Evolutionary conservation across 2,329 filamentous ascomycete species (phyloP).

Genomic region (Pseudogymnoascus pannorum): DNA sequence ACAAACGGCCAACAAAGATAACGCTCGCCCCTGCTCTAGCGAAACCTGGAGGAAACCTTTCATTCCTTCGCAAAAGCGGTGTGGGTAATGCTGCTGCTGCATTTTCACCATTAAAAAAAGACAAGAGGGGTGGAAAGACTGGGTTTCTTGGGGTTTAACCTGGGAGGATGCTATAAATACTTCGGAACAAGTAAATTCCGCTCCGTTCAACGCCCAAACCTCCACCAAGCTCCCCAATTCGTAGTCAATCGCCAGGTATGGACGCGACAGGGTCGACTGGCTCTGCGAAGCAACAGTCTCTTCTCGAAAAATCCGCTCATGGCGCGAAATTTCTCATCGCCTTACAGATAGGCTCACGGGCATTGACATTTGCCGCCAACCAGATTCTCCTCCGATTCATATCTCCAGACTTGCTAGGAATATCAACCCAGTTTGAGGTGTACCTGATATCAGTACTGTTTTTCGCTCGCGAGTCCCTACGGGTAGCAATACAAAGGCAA

Average conservation of each 20-base stretch:
- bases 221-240: constrained; percentile 1
- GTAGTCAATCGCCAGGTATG: constrained; percentile 5
- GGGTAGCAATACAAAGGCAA: constrained; percentile 84
- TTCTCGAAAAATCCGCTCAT: constrained; percentile 29
- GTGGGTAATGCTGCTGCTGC: constrained; percentile 33
- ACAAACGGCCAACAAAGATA: constrained; percentile 31
- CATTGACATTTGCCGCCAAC: constrained; percentile 85
- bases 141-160: constrained; percentile 40
- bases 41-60: constrained; percentile 19
- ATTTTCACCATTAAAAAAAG: constrained; percentile 69
- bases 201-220: background rate
- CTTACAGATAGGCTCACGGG: constrained; percentile 80
- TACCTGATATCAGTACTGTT: constrained; percentile 91
- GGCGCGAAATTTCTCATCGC: constrained; percentile 81
- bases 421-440: constrained; percentile 84
- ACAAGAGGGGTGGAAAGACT: constrained; percentile 54
- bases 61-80: constrained; percentile 16
- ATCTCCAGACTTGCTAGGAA: constrained; percentile 74
- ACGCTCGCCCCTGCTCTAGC: constrained; percentile 25
- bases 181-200: background rate
- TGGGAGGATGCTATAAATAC: background rate
- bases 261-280: constrained; percentile 2
- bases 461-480: constrained; percentile 84
- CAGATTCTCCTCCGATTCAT: constrained; percentile 83
- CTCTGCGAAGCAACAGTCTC: constrained; percentile 1